Percentiles rank a stretch among this genome's conserved stretches.
Evolutionary conservation across 768 basidiomycete species (phyloP).

Genomic region (Collybiopsis luxurians): DNA sequence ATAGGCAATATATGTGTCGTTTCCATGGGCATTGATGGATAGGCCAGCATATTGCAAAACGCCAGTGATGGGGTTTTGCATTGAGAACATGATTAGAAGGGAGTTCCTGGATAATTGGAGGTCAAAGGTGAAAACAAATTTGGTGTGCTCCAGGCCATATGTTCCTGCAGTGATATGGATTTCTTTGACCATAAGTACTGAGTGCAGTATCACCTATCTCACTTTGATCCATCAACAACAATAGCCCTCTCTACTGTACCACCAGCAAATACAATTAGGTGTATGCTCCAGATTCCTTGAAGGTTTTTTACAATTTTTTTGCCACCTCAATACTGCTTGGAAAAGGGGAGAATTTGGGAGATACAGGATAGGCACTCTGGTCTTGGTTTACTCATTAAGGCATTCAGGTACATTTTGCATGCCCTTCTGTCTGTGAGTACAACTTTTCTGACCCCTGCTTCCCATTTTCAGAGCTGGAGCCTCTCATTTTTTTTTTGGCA

Average conservation of each 20-base stretch:
- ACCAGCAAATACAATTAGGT: no score
- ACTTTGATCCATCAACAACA: constrained; percentile 52
- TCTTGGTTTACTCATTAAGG: no score
- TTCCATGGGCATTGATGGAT: constrained; percentile 31
- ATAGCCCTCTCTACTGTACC: constrained; percentile 48
- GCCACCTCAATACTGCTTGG: no score
- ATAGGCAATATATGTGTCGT: constrained; percentile 50
- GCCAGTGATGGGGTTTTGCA: constrained; percentile 41
- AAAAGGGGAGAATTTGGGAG: no score
- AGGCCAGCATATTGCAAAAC: constrained; percentile 43
- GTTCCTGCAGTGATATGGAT: constrained; percentile 12
- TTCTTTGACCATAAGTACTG: neutral
- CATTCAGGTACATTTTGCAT: no score
- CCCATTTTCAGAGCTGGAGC: no score
- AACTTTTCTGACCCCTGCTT: no score
- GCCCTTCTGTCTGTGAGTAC: no score
- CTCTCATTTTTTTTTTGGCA: no score
- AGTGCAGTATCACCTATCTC: constrained; percentile 35
- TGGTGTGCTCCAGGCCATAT: constrained; percentile 35
- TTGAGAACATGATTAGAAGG: constrained; percentile 46
- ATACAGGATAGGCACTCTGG: no score
- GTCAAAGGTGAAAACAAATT: constrained; percentile 31
- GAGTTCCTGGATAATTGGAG: constrained; percentile 41
- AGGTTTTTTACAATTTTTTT: no score
- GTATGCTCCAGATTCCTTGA: no score